Evolutionary conservation across 495 filamentous ascomycete species (phyloP), one percentile per base, ranked within the genome.

Genomic region (Glarea lozoyensis): DNA sequence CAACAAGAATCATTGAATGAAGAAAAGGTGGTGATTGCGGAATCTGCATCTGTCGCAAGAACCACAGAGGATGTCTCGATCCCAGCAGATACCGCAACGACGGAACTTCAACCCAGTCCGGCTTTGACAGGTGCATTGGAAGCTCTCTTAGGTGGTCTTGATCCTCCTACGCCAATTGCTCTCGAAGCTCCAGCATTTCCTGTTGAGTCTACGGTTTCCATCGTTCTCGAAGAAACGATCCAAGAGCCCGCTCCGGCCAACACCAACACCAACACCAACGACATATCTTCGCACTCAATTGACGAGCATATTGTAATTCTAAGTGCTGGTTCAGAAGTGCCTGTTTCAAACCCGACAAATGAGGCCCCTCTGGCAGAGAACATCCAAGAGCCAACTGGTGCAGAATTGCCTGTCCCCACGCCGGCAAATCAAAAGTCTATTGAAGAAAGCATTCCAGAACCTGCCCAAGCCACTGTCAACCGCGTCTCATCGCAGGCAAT

Each of bases 41-140:
- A 16, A 20, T n/a, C 20, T 2, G 31, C 23, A 34, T 25, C 17
- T 1, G 17, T n/a, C 18, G 21, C 41, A 41, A 27, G 5, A 2
- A 2, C 11, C 3, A 18, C 25, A 17, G 35, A 49, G n/a, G n/a
- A n/a, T n/a, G n/a, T n/a, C n/a, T n/a, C n/a, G n/a, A n/a, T n/a
- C n/a, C n/a, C n/a, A n/a, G n/a, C n/a, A n/a, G n/a, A n/a, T n/a
- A n/a, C n/a, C n/a, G 19, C 10, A 24, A 9, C 10, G 4, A 12
- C 21, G 39, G 5, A 13, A 40, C n/a, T 15, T 7, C 20, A 17
- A 16, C 35, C 13, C 4, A 36, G 30, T 24, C 45, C 37, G 52
- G 54, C 53, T 12, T 48, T 72, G 20, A 71, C 68, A 1, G 55
- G 58, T 34, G 68, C 60, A 13, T 51, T 72, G 5, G 69, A 70